Conservation (phyloP, 2,329 filamentous ascomycete genomes). For the Paracoccidioides lutzii region DNA sequence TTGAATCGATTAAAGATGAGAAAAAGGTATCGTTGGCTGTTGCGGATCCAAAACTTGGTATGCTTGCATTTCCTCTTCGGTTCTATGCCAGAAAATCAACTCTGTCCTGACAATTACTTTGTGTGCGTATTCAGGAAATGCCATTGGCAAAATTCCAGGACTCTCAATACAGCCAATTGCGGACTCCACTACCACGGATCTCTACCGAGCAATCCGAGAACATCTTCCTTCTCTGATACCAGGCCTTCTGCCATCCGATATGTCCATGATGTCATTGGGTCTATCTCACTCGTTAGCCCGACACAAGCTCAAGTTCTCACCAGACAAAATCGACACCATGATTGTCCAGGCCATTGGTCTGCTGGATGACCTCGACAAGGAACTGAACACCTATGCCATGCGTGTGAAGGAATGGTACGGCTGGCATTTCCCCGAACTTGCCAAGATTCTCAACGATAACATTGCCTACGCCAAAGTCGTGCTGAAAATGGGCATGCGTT, state of each 20-base stretch:
- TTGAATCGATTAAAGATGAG: conserved; percentile 88
- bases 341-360: conserved; percentile 94
- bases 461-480: conserved; percentile 84
- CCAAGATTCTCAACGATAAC: conserved; percentile 95
- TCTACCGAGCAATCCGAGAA: conserved; percentile 89
- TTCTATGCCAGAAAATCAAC: neutral
- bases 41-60: conserved; percentile 76
- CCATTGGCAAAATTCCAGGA: conserved; percentile 83
- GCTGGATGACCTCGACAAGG: conserved; percentile 94
- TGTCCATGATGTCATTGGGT: conserved; percentile 90
- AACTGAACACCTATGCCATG: conserved; percentile 98
- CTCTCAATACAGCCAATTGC: conserved; percentile 74
- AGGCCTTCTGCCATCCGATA: conserved; percentile 68
- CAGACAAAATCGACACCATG: conserved; percentile 99
- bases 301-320: conserved; percentile 97
- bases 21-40: conserved; percentile 93
- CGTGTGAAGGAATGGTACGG: conserved; percentile 99
- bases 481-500: conserved; percentile 75
- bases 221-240: conserved; percentile 84
- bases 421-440: conserved; percentile 98
- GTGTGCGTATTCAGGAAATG: conserved; percentile 42
- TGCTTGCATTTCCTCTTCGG: neutral
- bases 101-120: neutral
- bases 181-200: conserved; percentile 69
- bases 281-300: conserved; percentile 92